Evolutionary conservation across 169 alveolate species (phyloP).

Genomic region (Eimeria sp.): DNA sequence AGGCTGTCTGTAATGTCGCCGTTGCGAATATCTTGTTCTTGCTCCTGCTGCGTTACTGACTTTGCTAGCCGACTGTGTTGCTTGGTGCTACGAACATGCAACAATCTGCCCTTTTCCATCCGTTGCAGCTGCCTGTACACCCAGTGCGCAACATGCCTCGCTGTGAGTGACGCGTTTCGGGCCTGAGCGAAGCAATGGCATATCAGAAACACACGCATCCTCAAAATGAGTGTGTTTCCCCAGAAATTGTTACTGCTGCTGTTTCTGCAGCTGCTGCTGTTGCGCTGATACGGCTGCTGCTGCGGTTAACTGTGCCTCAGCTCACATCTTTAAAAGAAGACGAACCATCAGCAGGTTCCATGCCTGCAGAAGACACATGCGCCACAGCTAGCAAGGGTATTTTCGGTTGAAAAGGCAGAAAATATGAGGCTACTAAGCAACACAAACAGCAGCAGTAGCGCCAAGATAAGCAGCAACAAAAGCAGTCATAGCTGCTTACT

Average conservation of each 20-base stretch:
- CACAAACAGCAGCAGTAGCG: neutral
- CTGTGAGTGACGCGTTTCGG: slow-evolving; percentile 16
- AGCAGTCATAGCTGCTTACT: slow-evolving; percentile 22
- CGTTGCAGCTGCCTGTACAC: slow-evolving; percentile 61
- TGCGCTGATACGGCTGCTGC: slow-evolving; percentile 26
- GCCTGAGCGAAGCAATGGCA: slow-evolving; percentile 41
- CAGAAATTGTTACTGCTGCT: neutral
- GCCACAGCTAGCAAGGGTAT: neutral
- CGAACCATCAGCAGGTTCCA: neutral
- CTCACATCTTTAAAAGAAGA: neutral
- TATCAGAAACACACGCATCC: neutral
- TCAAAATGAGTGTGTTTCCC: neutral
- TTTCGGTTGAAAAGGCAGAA: neutral
- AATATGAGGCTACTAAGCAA: neutral
- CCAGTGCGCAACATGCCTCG: slow-evolving; percentile 73
- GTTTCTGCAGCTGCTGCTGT: slow-evolving; percentile 8
- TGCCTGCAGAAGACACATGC: neutral
- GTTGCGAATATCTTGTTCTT: neutral
- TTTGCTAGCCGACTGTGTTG: neutral
- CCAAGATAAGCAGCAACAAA: neutral
- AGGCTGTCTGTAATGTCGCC: neutral
- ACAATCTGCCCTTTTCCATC: slow-evolving; percentile 32
- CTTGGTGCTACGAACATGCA: slow-evolving; percentile 17
- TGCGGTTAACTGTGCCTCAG: neutral
- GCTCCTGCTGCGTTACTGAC: neutral